These are phyloP conservation scores for Fagus crenata DNA, from an alignment of 306 rosid genomes.

Conservation along the genomic window DNA sequence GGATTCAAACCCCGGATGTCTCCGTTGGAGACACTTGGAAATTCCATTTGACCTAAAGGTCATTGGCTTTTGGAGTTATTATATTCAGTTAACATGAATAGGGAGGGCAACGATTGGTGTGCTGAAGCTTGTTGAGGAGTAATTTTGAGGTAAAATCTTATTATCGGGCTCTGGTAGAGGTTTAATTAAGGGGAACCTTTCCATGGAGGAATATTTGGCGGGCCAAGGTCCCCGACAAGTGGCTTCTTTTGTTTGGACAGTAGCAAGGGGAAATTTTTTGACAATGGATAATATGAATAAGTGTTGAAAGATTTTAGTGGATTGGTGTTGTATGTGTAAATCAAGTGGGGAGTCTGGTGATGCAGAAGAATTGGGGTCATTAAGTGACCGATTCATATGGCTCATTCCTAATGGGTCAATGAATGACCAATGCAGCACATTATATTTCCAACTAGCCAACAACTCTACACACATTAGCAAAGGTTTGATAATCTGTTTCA, in stretches of 20 bases:
- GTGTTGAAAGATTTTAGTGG: neutral
- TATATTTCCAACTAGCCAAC: too few species aligned
- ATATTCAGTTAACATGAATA: constrained; percentile 19
- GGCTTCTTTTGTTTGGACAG: neutral
- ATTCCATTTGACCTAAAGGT: too few species aligned
- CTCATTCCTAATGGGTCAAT: too few species aligned
- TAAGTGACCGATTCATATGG: too few species aligned
- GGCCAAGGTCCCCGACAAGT: neutral
- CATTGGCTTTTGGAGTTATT: too few species aligned
- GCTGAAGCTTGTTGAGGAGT: neutral
- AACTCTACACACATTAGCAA: too few species aligned
- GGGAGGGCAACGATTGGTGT: neutral
- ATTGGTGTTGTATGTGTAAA: neutral
- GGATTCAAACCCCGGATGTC: too few species aligned
- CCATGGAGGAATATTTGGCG: neutral
- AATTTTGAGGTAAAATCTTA: neutral
- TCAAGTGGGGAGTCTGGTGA: neutral
- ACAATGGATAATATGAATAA: neutral
- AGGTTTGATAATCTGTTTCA: neutral
- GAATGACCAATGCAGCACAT: too few species aligned
- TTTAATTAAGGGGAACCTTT: neutral
- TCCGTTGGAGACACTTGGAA: too few species aligned
- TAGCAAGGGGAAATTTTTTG: neutral
- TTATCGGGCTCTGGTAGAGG: neutral
- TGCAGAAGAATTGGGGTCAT: too few species aligned